A percentile compares a stretch with the other conserved stretches of the same genome.
Conservation (phyloP, 495 filamentous ascomycete species). For the Podospora conica region DNA sequence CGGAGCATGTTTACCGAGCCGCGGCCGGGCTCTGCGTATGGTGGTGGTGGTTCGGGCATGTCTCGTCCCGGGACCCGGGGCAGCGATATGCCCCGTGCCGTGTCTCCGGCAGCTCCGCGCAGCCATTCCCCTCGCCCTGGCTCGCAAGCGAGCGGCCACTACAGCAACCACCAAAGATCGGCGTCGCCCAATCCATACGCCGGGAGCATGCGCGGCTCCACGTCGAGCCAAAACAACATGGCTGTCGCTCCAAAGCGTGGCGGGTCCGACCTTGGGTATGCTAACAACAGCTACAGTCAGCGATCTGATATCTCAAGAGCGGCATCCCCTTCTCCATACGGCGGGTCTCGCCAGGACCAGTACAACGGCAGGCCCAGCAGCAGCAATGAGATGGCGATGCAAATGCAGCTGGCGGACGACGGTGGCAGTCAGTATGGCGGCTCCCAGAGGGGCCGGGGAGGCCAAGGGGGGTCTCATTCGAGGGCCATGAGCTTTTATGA, state of each 20-base stretch:
- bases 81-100: slow-evolving; percentile 44
- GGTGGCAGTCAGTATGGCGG: slow-evolving; percentile 42
- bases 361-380: slow-evolving; percentile 7
- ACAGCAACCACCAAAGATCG: slow-evolving; percentile 34
- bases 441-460: slow-evolving; percentile 38
- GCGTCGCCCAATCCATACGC: slow-evolving; percentile 48
- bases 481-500: slow-evolving; percentile 58
- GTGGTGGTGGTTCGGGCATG: slow-evolving; percentile 12
- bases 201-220: slow-evolving; percentile 35
- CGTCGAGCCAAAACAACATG: slow-evolving; percentile 26
- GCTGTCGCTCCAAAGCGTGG: slow-evolving; percentile 43
- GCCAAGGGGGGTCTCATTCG: slow-evolving; percentile 26
- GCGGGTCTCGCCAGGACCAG: slow-evolving; percentile 5
- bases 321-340: slow-evolving; percentile 52
- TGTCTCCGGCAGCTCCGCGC: slow-evolving; percentile 45
- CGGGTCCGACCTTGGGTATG: slow-evolving; percentile 48
- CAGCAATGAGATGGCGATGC: slow-evolving; percentile 65
- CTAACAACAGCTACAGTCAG: slow-evolving; percentile 37
- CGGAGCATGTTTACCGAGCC: slow-evolving; percentile 65
- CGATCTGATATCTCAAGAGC: slow-evolving; percentile 50
- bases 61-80: slow-evolving; percentile 43
- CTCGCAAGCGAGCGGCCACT: slow-evolving; percentile 21
- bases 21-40: slow-evolving; percentile 37
- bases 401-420: slow-evolving; percentile 63
- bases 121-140: slow-evolving; percentile 48